Base-by-base conservation (phyloP, 371 early-diverging fungal genomes). In the Lichtheimia ramosa region DNA sequence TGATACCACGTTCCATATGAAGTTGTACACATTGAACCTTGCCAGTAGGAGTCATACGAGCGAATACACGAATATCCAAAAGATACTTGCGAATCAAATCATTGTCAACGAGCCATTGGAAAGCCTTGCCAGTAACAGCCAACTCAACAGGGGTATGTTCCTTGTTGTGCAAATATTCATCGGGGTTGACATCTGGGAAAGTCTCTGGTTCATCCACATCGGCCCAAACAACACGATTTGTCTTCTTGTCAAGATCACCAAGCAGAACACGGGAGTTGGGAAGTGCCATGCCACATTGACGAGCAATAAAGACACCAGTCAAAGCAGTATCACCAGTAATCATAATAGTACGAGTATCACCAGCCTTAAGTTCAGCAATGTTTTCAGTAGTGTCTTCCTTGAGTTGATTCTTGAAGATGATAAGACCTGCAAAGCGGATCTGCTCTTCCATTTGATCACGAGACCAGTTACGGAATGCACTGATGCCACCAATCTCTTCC, bases 301-400 rank as follows among this genome's bases (percentile, higher is more conserved):
- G 63, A 0, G 92, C 94, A 43, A 94, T 87, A 23, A 75, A 83
- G 18, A 71, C 64, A 3, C 94, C 94, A 4, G 97, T 96, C 48
- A 89, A 58, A 43, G 82, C 83, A 51, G 92, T 90, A 66, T 98
- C 98, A 4, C 98, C 98, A 0, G 98, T 97, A 28, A 95, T 89
- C 94, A 98, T 96, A 15, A 87, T 83, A 5, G 85, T 83, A 3
- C 85, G 76, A 18, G 95, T 83, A 34, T 91, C 91, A 1, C 93
- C 95, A 5, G 71, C 66, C 43, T 87, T 85, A 25, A 97, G 83
- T 56, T 84, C 83, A 3, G 66, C 60, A 34, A 97, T 83, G 1
- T 90, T 90, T 5, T 66, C 69, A 1, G 65, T 64, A 0, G 95
- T 89, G 58, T 91, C 92, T 12, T 66, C 69, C 67, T 95, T 96